These are phyloP conservation scores for Aspergillus sp. DNA, from an alignment of 2,329 filamentous ascomycete species.

Conservation along the genomic window DNA sequence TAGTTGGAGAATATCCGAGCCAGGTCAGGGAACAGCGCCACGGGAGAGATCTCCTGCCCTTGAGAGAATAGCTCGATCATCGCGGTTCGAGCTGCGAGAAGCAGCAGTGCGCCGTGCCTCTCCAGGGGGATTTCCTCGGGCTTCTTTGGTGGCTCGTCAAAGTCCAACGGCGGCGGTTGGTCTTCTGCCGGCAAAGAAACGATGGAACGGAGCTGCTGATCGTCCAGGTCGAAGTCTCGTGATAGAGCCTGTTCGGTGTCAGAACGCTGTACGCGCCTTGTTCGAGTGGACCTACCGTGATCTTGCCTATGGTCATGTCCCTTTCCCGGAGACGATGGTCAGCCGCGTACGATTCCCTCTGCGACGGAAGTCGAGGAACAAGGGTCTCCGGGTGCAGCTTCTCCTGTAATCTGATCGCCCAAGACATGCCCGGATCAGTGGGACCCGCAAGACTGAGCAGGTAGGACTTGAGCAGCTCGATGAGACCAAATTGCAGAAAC, in stretches of 20 bases:
- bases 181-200: slow-evolving; percentile 31
- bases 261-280: neutral
- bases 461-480: slow-evolving; percentile 54
- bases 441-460: slow-evolving; percentile 34
- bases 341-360: slow-evolving; percentile 42
- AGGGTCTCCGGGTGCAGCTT: slow-evolving; percentile 45
- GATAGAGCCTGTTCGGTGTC: slow-evolving; percentile 36
- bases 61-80: slow-evolving; percentile 41
- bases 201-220: slow-evolving; percentile 39
- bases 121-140: slow-evolving; percentile 48
- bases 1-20: slow-evolving; percentile 44
- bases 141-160: slow-evolving; percentile 46
- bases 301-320: slow-evolving; percentile 48
- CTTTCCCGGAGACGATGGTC: slow-evolving; percentile 43
- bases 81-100: slow-evolving; percentile 45
- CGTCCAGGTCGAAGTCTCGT: slow-evolving; percentile 44
- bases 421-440: slow-evolving; percentile 33
- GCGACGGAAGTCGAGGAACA: slow-evolving; percentile 41
- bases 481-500: slow-evolving; percentile 53
- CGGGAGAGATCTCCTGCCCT: slow-evolving; percentile 22
- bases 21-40: slow-evolving; percentile 47
- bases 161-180: slow-evolving; percentile 37
- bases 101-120: slow-evolving; percentile 44
- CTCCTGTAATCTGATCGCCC: slow-evolving; percentile 46
- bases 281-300: slow-evolving; percentile 33